phyloP scores from a whole-genome alignment of 2,329 filamentous ascomycete genomes.

The Phaeosphaeriaceae sp. region DNA sequence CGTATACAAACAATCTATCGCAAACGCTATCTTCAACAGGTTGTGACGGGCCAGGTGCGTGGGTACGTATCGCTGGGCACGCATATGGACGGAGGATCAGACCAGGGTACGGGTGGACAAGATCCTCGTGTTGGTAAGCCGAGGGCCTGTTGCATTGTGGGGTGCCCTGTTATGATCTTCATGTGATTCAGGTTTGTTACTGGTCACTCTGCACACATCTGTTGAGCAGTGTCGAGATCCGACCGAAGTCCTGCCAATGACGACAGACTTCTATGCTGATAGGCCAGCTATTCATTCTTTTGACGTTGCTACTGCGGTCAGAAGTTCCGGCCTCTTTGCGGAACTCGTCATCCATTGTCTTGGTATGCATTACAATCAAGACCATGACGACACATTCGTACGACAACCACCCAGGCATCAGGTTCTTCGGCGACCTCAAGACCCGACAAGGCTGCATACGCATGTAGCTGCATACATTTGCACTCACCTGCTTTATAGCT shows the following conservation, averaged over 20 bases:
- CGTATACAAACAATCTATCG: slow-evolving; percentile 19
- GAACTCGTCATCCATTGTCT: not conserved
- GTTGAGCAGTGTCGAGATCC: not conserved
- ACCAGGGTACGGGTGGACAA: slow-evolving; percentile 15
- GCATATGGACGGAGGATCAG: slow-evolving; percentile 2
- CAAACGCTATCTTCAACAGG: slow-evolving; percentile 22
- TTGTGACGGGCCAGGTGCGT: slow-evolving; percentile 4
- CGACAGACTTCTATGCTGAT: not conserved
- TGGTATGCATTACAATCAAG: not conserved
- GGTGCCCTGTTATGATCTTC: slow-evolving; percentile 10
- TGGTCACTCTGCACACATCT: slow-evolving; percentile 3
- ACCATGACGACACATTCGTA: slow-evolving; percentile 4
- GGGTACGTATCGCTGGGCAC: slow-evolving; percentile 4
- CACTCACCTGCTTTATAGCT: not conserved
- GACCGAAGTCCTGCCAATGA: not conserved
- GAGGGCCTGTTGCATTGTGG: slow-evolving; percentile 9
- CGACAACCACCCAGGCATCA: not conserved
- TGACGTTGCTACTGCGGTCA: not conserved
- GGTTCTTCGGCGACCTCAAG: slow-evolving; percentile 4
- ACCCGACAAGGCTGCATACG: not conserved
- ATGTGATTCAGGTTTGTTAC: slow-evolving; percentile 5
- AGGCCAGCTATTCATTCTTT: slow-evolving; percentile 1
- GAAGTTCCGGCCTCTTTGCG: not conserved
- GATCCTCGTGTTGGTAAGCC: slow-evolving; percentile 17
- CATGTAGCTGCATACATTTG: not conserved